Evolutionary conservation across 371 early-diverging fungal species (phyloP).

Genomic region (Phascolomyces articulosus): DNA sequence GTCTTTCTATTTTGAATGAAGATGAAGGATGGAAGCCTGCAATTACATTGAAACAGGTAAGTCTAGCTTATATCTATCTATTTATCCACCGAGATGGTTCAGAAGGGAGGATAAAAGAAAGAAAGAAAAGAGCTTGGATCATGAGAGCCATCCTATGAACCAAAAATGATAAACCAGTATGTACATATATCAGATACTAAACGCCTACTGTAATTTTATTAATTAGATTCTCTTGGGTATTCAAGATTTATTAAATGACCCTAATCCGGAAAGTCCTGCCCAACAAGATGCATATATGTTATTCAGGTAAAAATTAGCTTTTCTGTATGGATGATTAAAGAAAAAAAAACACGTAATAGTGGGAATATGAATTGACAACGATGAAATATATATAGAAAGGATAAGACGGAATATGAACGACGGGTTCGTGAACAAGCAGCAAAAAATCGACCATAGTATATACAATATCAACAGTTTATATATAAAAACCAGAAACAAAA

Average conservation of each 20-base stretch:
- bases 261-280: constrained; percentile 97
- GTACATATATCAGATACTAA: too few relatives aligned
- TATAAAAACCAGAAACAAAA: neutral
- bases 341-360: neutral
- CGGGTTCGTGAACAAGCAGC: constrained; percentile 78
- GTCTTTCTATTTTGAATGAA: constrained; percentile 97
- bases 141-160: too few relatives aligned
- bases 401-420: constrained; percentile 73
- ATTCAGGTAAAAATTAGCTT: constrained; percentile 80
- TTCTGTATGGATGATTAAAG: too few relatives aligned
- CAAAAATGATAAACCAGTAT: too few relatives aligned
- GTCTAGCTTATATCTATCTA: too few relatives aligned
- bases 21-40: constrained; percentile 98
- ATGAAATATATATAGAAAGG: constrained; percentile 43
- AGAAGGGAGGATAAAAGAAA: constrained; percentile 4
- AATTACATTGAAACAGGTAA: constrained; percentile 96
- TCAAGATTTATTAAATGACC: constrained; percentile 95
- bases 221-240: constrained; percentile 88
- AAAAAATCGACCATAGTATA: constrained; percentile 35
- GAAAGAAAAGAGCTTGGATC: neutral
- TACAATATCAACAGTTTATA: neutral
- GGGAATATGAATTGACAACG: neutral
- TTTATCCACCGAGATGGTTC: too few relatives aligned
- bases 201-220: neutral
- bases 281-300: constrained; percentile 92